Evolutionary conservation across 768 basidiomycete species (phyloP), one percentile per base, ranked within the genome.

Genomic region (Cantharellus anzutake): DNA sequence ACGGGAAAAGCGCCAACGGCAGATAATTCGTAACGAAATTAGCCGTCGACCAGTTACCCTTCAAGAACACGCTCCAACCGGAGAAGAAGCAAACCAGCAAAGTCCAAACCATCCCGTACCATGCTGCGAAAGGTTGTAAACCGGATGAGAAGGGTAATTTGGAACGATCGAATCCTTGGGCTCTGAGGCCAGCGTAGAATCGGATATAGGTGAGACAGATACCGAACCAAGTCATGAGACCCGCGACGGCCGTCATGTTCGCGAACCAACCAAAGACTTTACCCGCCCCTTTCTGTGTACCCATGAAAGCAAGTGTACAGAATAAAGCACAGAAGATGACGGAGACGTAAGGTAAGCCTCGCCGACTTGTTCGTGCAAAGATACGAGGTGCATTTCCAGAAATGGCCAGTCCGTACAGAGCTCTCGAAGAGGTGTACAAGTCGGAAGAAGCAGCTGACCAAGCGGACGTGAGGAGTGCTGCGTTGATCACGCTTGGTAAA

Each of bases 401-500:
- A 14, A 76, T 65, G 35, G 92, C 84, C 60, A 97, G 77, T 58
- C 88, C 90, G 69, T 93, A 93, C 4, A 97, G 76, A 16, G 72
- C 72, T 38, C 73, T 69, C 2, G 90, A 91, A 52, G 84, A 83
- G 2, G 89, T 92, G 72, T 90, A 94, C 52, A 96, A 69, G 68
- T 94, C 90, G 68, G 84, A 86, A 34, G 83, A 83, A 3, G 86
- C 88, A 41, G 92, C 91, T 35, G 91, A 94, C 84, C 87, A 92
- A 3, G 92, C 91, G 2, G 90, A 88, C 42, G 85, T 88, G 63
- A 98, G 71, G 11, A 94, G 75, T 3, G 79, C 81, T 2, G 84
- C 86, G 66, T 88, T 90, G 68, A 89, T 87, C 42, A 88, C 73
- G 82, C 84, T 51, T 7, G 93, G 92, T 1, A 96, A 71, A 3